A percentile compares a stretch with the other conserved stretches of the same genome.
Conservation (phyloP, 495 filamentous ascomycete genomes). For the Copromyces sp. region DNA sequence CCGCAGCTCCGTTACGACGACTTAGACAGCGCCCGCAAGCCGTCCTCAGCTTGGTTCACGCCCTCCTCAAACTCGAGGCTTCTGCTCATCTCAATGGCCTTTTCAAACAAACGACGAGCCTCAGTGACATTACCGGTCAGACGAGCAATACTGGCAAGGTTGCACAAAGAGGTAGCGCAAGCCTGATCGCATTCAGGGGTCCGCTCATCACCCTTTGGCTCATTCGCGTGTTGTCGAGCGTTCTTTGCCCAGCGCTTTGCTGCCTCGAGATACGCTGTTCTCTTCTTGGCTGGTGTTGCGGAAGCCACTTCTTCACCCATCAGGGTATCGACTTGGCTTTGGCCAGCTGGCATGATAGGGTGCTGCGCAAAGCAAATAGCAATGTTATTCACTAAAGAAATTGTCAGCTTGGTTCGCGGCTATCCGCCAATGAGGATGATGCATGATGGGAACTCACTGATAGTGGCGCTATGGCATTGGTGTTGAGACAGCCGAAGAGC, state of each 20-base stretch:
- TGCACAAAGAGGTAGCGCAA: constrained; percentile 75
- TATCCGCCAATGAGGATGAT: not conserved
- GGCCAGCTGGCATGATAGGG: constrained; percentile 26
- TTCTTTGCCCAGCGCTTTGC: constrained; percentile 67
- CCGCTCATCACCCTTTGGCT: constrained; percentile 38
- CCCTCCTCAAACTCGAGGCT: constrained; percentile 57
- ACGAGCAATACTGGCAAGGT: constrained; percentile 72
- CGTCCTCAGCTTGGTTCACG: constrained; percentile 46
- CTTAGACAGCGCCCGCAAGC: constrained; percentile 26
- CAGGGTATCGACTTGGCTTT: constrained; percentile 26
- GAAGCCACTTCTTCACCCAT: constrained; percentile 15
- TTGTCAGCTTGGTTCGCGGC: not conserved
- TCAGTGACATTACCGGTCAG: constrained; percentile 54
- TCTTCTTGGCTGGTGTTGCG: constrained; percentile 28
- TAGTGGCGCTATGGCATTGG: constrained; percentile 54
- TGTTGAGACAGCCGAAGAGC: constrained; percentile 62
- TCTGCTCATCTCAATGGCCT: constrained; percentile 54
- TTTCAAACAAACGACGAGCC: constrained; percentile 51
- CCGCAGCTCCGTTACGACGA: not conserved
- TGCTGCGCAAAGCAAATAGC: constrained; percentile 57
- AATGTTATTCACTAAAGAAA: constrained; percentile 57
- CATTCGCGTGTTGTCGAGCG: constrained; percentile 49
- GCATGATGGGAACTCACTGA: constrained; percentile 42
- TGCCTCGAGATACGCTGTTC: constrained; percentile 45
- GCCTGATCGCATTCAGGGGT: constrained; percentile 77